phyloP scores from a whole-genome alignment of 2,329 filamentous ascomycete genomes.

The Verticillium isaacii region DNA sequence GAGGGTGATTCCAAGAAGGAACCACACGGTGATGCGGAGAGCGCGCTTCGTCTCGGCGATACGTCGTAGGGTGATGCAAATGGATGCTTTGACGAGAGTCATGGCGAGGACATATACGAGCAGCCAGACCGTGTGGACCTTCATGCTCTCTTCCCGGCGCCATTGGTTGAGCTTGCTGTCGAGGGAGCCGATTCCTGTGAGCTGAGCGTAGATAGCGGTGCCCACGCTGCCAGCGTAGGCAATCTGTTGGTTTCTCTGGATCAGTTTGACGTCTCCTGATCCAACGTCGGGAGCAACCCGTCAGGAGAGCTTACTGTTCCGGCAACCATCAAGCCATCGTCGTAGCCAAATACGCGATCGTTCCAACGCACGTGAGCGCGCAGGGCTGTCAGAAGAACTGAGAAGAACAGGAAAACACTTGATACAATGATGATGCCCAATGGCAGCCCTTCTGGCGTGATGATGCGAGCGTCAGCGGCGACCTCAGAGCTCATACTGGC shows the following conservation, averaged over 20 bases:
- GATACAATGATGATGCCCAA: too few relatives aligned
- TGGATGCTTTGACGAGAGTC: slow-evolving; percentile 24
- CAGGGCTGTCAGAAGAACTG: too few relatives aligned
- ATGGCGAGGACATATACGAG: slow-evolving; percentile 16
- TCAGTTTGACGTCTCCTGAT: neutral
- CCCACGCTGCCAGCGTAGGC: slow-evolving; percentile 12
- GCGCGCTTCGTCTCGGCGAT: slow-evolving; percentile 18
- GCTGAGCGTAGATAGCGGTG: slow-evolving; percentile 14
- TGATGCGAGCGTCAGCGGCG: too few relatives aligned
- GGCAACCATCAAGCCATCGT: slow-evolving; percentile 12
- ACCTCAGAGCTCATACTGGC: too few relatives aligned
- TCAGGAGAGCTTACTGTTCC: slow-evolving; percentile 6
- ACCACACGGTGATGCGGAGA: slow-evolving; percentile 16
- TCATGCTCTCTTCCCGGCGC: slow-evolving; percentile 4
- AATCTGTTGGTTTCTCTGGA: neutral
- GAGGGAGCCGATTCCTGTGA: slow-evolving; percentile 14
- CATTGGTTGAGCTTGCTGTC: slow-evolving; percentile 16
- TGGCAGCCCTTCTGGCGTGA: too few relatives aligned
- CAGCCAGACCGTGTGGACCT: slow-evolving; percentile 20
- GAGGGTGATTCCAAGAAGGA: slow-evolving; percentile 10
- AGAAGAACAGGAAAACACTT: too few relatives aligned
- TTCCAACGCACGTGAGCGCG: too few relatives aligned
- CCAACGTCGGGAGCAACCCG: too few relatives aligned
- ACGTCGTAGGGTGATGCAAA: slow-evolving; percentile 28
- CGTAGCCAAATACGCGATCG: neutral